These are phyloP conservation scores for Thalassiosira livingstoniorum DNA, from an alignment of 352 stramenopile genomes.

Conservation along the genomic window DNA sequence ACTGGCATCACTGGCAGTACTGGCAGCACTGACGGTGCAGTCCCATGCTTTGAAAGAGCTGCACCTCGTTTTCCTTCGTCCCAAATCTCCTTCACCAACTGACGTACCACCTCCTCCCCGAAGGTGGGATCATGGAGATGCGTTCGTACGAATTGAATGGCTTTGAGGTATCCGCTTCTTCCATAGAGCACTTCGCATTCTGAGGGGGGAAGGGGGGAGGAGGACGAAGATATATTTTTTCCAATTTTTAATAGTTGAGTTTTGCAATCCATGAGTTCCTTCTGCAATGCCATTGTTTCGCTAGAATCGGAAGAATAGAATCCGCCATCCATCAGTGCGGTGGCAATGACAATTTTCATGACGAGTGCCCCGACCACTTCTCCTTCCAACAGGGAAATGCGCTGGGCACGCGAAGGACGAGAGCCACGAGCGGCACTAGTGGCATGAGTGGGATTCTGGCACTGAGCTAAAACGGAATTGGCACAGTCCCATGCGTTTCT, in stretches of 20 bases:
- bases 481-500: not conserved
- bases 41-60: not conserved
- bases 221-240: not conserved
- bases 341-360: constrained; percentile 29
- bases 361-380: constrained; percentile 49
- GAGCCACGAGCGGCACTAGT: too few species aligned
- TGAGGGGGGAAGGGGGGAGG: constrained; percentile 7
- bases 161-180: constrained; percentile 59
- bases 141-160: constrained; percentile 60
- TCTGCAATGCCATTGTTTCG: not conserved
- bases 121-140: constrained; percentile 43
- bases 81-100: constrained; percentile 45
- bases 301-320: not conserved
- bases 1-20: not conserved
- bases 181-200: constrained; percentile 74
- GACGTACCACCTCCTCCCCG: constrained; percentile 31
- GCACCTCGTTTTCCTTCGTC: constrained; percentile 35
- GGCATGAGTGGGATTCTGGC: too few species aligned
- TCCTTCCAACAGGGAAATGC: constrained; percentile 59
- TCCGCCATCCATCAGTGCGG: not conserved
- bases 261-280: constrained; percentile 14
- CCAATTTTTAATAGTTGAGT: constrained; percentile 7
- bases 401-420: too few species aligned
- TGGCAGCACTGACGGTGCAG: constrained; percentile 7
- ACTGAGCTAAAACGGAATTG: not conserved